Base-by-base conservation (phyloP, 2,329 filamentous ascomycete genomes). In the Colletotrichum musae region DNA sequence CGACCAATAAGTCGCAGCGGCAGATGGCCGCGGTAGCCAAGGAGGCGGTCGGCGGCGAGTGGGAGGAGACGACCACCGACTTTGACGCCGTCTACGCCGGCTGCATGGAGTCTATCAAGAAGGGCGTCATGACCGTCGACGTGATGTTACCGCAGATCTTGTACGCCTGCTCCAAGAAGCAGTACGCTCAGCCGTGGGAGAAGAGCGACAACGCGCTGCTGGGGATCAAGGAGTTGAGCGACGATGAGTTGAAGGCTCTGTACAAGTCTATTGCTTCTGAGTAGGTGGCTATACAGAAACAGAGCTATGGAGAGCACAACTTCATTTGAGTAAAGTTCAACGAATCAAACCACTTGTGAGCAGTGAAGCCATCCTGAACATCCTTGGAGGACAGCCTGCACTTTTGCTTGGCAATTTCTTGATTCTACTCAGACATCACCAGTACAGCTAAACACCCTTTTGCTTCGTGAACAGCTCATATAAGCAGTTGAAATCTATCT, bases 151-250 rank as follows among this genome's bases (percentile, higher is more conserved):
- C 69, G 36, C 60, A 73, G 68, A 73, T 75, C 16, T 18, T 64
- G 21, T 74, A 73, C 45, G 58, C 64, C 15, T 71, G 71, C 39
- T 45, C 72, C 16, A 70, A 71, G 61, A 64, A 71, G 45, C 68
- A 73, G 28, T 62, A 58, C 12, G 57, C 67, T 6, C 48, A 63
- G 18, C 58, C 67, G 2, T 71, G 61, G 52, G 41, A 18, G n/a
- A 73, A 71, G 68, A 66, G 51, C n/a, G 74, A 74, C 12, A 76
- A 75, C 26, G 72, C 53, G 13, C 51, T 75, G 18, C 50, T 76
- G 1, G 70, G 74, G 15, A 47, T 76, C 3, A 57, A 71, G 69
- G 64, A 62, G 18, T 68, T 73, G 73, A 60, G 60, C 9, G 72
- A 75, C 12, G 71, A 73, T 6, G 67, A 74, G 45, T 45, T 73